phyloP scores from a whole-genome alignment of 2,329 filamentous ascomycete genomes.

The Cladobotryum protrusum region DNA sequence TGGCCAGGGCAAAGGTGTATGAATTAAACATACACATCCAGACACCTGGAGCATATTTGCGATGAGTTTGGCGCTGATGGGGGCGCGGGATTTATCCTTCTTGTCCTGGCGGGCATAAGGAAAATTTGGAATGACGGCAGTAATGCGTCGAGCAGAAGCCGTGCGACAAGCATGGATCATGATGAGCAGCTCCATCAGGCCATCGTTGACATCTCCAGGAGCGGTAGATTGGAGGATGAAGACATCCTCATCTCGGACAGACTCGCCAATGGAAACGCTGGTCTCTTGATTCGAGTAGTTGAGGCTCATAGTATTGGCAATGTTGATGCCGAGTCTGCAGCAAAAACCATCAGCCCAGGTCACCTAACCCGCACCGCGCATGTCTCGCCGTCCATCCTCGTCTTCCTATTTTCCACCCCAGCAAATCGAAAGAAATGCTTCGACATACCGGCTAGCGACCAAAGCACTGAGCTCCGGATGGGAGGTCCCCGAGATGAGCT shows the following conservation, averaged over 20 bases:
- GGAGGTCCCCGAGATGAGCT: slow-evolving; percentile 44
- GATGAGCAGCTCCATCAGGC: slow-evolving; percentile 95
- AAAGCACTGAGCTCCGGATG: slow-evolving; percentile 42
- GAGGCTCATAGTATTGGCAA: slow-evolving; percentile 72
- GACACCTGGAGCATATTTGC: slow-evolving; percentile 97
- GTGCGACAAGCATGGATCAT: slow-evolving; percentile 89
- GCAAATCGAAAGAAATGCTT: no score
- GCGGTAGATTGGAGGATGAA: slow-evolving; percentile 95
- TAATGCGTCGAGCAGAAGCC: slow-evolving; percentile 74
- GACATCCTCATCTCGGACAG: slow-evolving; percentile 94
- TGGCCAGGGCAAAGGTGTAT: slow-evolving; percentile 1
- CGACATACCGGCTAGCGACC: slow-evolving; percentile 37
- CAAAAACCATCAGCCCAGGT: slow-evolving; percentile 18
- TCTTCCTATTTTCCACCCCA: no score
- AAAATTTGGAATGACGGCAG: slow-evolving; percentile 92
- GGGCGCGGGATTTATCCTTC: slow-evolving; percentile 89
- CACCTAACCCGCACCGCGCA: not conserved
- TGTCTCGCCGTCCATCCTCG: no score
- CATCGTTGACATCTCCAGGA: slow-evolving; percentile 95
- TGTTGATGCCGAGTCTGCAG: slow-evolving; percentile 64
- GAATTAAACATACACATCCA: slow-evolving; percentile 52
- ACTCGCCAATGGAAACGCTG: slow-evolving; percentile 90
- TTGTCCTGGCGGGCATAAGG: slow-evolving; percentile 96
- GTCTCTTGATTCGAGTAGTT: slow-evolving; percentile 86
- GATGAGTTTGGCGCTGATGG: slow-evolving; percentile 91